A percentile compares a stretch with the other conserved stretches of the same genome.
Evolutionary conservation across 768 basidiomycete genomes (phyloP).

Genomic region (Heimioporus sp.): DNA sequence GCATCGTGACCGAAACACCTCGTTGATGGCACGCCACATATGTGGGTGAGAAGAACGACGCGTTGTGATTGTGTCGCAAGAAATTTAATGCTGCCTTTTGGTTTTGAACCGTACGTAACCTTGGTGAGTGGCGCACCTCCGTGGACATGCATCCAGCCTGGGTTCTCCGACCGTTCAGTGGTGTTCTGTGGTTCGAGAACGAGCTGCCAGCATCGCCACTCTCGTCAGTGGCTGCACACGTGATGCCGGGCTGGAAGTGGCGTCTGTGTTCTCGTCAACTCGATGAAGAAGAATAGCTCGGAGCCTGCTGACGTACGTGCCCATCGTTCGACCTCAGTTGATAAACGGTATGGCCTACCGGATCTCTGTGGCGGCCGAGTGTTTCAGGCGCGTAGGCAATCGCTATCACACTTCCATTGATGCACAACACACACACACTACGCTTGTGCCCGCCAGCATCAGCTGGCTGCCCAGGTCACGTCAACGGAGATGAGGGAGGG

Average conservation of each 20-base stretch:
- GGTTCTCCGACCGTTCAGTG: neutral
- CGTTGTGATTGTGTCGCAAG: slow-evolving; percentile 9
- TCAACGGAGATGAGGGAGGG: slow-evolving; percentile 24
- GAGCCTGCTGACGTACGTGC: slow-evolving; percentile 2
- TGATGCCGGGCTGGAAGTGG: slow-evolving; percentile 25
- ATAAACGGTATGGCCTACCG: neutral
- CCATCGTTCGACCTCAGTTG: neutral
- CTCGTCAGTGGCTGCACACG: slow-evolving; percentile 21
- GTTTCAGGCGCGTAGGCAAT: neutral
- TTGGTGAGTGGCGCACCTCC: slow-evolving; percentile 18
- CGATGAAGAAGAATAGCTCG: slow-evolving; percentile 3
- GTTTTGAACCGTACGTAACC: slow-evolving; percentile 21
- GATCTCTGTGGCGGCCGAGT: neutral
- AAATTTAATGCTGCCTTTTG: neutral
- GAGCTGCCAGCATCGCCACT: slow-evolving; percentile 10
- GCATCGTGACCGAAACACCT: slow-evolving; percentile 5
- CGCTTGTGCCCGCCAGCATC: neutral
- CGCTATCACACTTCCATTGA: neutral
- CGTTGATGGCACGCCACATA: slow-evolving; percentile 15
- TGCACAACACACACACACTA: neutral
- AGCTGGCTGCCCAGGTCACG: neutral
- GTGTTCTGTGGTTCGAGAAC: slow-evolving; percentile 9
- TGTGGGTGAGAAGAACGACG: neutral
- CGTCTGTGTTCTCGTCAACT: slow-evolving; percentile 10
- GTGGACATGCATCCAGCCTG: slow-evolving; percentile 6